Conservation (phyloP, 164 flowering plant species). For the Saururus chinensis region DNA sequence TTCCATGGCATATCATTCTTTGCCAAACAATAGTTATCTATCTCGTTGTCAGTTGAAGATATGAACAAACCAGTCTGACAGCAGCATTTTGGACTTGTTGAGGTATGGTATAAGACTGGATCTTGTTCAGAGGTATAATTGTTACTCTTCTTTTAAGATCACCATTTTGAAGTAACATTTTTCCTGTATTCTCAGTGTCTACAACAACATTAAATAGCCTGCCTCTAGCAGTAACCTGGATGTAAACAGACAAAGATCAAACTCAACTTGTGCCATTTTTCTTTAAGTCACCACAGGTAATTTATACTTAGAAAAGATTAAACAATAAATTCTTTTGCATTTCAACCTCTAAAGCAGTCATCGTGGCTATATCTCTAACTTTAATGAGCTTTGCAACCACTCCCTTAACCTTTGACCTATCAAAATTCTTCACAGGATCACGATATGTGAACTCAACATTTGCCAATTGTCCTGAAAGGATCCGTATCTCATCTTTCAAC, state of each 20-base stretch:
- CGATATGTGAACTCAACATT: constrained; percentile 69
- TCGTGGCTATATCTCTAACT: constrained; percentile 76
- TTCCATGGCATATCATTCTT: background rate
- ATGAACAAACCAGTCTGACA: constrained; percentile 50
- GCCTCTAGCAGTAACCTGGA: constrained; percentile 95
- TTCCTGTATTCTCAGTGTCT: constrained; percentile 89
- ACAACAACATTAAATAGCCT: constrained; percentile 89
- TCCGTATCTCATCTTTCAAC: constrained; percentile 58
- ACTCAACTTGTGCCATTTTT: background rate
- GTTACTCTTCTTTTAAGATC: constrained; percentile 84
- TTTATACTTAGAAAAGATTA: background rate
- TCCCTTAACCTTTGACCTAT: constrained; percentile 92
- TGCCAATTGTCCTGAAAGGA: constrained; percentile 53
- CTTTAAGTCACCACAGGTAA: background rate
- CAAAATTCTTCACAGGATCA: constrained; percentile 73
- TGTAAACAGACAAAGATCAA: background rate
- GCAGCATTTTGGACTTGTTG: constrained; percentile 61
- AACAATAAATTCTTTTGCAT: background rate
- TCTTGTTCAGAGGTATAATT: constrained; percentile 87
- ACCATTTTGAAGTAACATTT: constrained; percentile 77
- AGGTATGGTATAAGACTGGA: constrained; percentile 46
- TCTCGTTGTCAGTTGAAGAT: background rate
- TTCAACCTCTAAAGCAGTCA: constrained; percentile 86
- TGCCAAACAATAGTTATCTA: background rate
- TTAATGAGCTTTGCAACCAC: constrained; percentile 88